These are phyloP conservation scores for Tanacetum coccineum DNA, from an alignment of 129 eudicot genomes.

Conservation along the genomic window DNA sequence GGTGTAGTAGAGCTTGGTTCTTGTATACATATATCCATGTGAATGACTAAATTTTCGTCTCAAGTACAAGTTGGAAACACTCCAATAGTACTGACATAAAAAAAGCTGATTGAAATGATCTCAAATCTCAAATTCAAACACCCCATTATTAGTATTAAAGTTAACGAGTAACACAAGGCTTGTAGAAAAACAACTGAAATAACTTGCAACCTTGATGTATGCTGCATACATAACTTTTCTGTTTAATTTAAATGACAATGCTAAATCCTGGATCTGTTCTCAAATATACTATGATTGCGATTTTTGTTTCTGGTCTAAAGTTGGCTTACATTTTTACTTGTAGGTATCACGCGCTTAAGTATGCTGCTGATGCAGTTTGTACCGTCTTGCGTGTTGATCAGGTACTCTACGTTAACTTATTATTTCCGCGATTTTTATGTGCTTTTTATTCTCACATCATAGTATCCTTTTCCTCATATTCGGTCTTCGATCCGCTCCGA, in stretches of 20 bases:
- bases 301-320: neutral
- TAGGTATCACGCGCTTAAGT: conserved; percentile 85
- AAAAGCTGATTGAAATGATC: neutral
- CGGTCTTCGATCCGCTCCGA: too few species aligned
- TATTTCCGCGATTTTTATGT: neutral
- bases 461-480: too few species aligned
- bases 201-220: neutral
- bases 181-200: too few species aligned
- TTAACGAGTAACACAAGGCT: too few species aligned
- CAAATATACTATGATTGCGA: neutral
- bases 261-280: neutral
- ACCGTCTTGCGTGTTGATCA: conserved; percentile 87
- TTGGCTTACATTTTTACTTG: neutral
- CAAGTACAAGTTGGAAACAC: conserved; percentile 4
- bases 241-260: neutral
- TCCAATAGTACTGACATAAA: too few species aligned
- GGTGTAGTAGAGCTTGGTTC: neutral
- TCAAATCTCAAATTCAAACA: neutral
- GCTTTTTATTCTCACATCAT: too few species aligned
- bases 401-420: conserved; percentile 40
- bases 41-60: neutral
- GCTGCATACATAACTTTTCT: too few species aligned
- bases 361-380: conserved; percentile 92
- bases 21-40: neutral
- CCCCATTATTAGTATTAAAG: too few species aligned